Evolutionary conservation across 2,329 filamentous ascomycete species (phyloP).

Genomic region (Fusarium papillatum): DNA sequence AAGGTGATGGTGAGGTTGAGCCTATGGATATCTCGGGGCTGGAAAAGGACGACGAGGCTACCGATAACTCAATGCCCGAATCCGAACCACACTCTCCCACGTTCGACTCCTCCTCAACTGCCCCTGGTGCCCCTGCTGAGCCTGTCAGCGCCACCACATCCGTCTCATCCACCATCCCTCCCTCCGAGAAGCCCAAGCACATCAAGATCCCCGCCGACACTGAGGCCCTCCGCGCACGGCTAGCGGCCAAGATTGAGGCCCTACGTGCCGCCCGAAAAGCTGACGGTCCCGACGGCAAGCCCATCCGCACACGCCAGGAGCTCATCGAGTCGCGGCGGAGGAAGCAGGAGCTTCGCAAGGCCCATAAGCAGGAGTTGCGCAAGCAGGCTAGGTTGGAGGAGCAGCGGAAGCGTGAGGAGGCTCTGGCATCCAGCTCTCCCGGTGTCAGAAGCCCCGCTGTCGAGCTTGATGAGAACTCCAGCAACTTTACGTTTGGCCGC

Average conservation of each 20-base stretch:
- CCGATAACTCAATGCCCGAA: slow-evolving; percentile 61
- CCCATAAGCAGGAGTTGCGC: slow-evolving; percentile 89
- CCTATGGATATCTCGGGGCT: slow-evolving; percentile 46
- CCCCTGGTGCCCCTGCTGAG: slow-evolving; percentile 56
- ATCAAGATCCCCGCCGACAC: slow-evolving; percentile 79
- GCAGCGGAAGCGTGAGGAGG: slow-evolving; percentile 74
- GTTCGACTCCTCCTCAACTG: slow-evolving; percentile 65
- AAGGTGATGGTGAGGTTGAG: slow-evolving; percentile 31
- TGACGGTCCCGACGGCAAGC: slow-evolving; percentile 83
- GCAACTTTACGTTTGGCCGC: slow-evolving; percentile 90
- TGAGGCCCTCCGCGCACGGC: slow-evolving; percentile 80
- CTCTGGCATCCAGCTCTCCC: slow-evolving; percentile 73
- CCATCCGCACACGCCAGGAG: slow-evolving; percentile 87
- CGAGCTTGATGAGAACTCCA: slow-evolving; percentile 64
- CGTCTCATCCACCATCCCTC: slow-evolving; percentile 74
- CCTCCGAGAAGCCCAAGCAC: slow-evolving; percentile 73
- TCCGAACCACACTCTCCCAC: slow-evolving; percentile 65
- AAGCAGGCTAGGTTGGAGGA: slow-evolving; percentile 85
- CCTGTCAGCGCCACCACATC: slow-evolving; percentile 75
- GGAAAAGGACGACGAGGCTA: slow-evolving; percentile 58
- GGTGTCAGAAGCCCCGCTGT: slow-evolving; percentile 69
- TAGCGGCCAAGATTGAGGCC: slow-evolving; percentile 87
- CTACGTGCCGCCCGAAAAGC: slow-evolving; percentile 90
- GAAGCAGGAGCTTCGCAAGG: slow-evolving; percentile 89
- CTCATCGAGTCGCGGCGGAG: slow-evolving; percentile 90